Conservation (phyloP, 192 early-diverging fungal genomes). For the Chytriomyces sp. region DNA sequence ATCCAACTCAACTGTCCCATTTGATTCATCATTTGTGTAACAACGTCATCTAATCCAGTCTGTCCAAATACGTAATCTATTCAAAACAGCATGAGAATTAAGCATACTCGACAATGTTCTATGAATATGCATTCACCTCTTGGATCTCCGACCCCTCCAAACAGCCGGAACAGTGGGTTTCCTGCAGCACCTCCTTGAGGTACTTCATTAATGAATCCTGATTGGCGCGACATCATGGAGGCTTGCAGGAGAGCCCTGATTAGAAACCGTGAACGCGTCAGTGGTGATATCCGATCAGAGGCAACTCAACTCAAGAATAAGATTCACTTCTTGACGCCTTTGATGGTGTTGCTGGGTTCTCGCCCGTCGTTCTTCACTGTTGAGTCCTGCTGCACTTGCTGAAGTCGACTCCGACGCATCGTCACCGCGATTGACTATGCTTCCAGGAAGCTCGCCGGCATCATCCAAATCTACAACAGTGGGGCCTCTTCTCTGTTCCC, state of each 20-base stretch:
- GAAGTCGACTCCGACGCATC: too few relatives aligned
- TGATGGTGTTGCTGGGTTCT: background rate
- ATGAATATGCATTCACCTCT: conserved; percentile 5
- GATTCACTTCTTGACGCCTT: background rate
- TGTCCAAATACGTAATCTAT: conserved; percentile 87
- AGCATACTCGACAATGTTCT: background rate
- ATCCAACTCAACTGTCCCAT: background rate
- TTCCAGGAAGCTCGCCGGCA: background rate
- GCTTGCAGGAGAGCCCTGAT: too few relatives aligned
- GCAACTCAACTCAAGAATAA: background rate
- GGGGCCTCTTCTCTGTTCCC: background rate
- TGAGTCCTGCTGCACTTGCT: too few relatives aligned
- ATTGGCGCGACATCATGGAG: background rate
- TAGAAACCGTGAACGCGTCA: too few relatives aligned
- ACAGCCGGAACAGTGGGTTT: conserved; percentile 22
- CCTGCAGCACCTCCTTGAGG: background rate
- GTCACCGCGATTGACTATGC: background rate
- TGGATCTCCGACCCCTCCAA: conserved; percentile 29
- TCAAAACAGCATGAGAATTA: background rate
- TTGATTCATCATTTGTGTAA: conserved; percentile 68
- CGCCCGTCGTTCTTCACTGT: too few relatives aligned
- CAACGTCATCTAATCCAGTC: conserved; percentile 82
- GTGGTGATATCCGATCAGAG: background rate
- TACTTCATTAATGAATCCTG: background rate
- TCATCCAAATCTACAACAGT: background rate